phyloP scores from a whole-genome alignment of 2,329 filamentous ascomycete genomes.

The Neonectria ditissima region DNA sequence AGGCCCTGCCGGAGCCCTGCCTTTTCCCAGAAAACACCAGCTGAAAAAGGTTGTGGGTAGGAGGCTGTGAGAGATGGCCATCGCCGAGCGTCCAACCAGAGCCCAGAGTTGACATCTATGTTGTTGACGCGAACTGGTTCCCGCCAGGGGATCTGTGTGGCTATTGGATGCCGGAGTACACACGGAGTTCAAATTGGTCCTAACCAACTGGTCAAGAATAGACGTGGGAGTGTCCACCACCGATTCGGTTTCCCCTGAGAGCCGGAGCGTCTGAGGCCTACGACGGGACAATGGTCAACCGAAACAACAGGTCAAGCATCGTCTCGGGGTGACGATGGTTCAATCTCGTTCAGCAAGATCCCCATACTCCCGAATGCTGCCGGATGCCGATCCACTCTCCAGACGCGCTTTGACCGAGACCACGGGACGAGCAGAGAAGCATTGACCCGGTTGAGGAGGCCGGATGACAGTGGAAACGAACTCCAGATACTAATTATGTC shows the following conservation, averaged over 20 bases:
- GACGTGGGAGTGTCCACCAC: slow-evolving; percentile 7
- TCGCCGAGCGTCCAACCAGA: slow-evolving; percentile 41
- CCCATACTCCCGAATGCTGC: slow-evolving; percentile 27
- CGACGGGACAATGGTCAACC: background rate
- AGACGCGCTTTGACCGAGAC: slow-evolving; percentile 20
- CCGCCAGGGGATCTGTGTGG: slow-evolving; percentile 33
- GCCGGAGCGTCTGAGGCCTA: background rate
- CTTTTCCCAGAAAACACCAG: slow-evolving; percentile 33
- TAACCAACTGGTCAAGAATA: background rate
- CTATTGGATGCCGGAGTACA: slow-evolving; percentile 37
- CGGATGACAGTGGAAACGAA: slow-evolving; percentile 25
- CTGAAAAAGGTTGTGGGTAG: slow-evolving; percentile 32
- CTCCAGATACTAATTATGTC: background rate
- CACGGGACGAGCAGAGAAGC: slow-evolving; percentile 1
- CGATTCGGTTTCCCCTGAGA: slow-evolving; percentile 2
- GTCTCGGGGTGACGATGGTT: background rate
- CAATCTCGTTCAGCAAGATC: slow-evolving; percentile 5
- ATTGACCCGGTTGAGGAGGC: slow-evolving; percentile 1
- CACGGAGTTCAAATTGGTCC: slow-evolving; percentile 10
- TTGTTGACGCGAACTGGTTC: slow-evolving; percentile 39
- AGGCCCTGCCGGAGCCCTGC: slow-evolving; percentile 20
- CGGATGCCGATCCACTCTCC: slow-evolving; percentile 24
- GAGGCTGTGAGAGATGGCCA: slow-evolving; percentile 40
- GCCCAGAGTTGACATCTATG: slow-evolving; percentile 31
- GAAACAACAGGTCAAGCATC: background rate